Percentiles rank a stretch among this genome's conserved stretches.
These are phyloP conservation scores for Stentor roeselii DNA, from an alignment of 73 alveolate species.

Conservation along the genomic window DNA sequence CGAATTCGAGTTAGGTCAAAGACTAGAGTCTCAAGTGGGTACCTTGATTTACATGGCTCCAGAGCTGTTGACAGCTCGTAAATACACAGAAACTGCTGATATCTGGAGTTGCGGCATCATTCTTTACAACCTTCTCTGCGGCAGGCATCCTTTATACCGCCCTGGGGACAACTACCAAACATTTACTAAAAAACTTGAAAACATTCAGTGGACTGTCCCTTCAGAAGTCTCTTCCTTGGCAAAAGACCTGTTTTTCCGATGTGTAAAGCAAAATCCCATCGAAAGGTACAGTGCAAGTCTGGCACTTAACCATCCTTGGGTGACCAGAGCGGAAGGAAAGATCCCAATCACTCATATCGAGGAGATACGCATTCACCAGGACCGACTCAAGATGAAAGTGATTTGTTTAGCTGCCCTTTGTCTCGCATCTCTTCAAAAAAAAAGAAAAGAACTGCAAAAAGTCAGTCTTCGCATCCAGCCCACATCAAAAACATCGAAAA, in stretches of 20 bases:
- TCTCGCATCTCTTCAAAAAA: no score
- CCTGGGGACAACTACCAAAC: conserved; percentile 51
- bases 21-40: conserved; percentile 45
- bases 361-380: not conserved
- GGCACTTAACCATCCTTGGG: conserved; percentile 91
- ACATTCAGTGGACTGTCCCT: conserved; percentile 34
- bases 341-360: not conserved
- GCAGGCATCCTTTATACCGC: conserved; percentile 69
- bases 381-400: not conserved
- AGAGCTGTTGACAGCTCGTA: conserved; percentile 59
- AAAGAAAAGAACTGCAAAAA: no score
- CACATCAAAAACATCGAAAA: no score
- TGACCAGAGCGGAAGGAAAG: conserved; percentile 52
- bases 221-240: conserved; percentile 55
- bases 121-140: conserved; percentile 60
- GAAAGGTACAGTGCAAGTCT: conserved; percentile 75
- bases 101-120: conserved; percentile 81
- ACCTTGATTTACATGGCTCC: conserved; percentile 90
- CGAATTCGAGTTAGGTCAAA: conserved; percentile 18
- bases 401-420: no score
- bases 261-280: conserved; percentile 60
- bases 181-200: conserved; percentile 41
- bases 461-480: no score
- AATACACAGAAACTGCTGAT: conserved; percentile 74
- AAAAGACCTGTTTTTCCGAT: conserved; percentile 63